A percentile compares a stretch with the other conserved stretches of the same genome.
These are phyloP conservation scores for Noccaea caerulescens DNA, from an alignment of 345 rosid species.

Conservation along the genomic window DNA sequence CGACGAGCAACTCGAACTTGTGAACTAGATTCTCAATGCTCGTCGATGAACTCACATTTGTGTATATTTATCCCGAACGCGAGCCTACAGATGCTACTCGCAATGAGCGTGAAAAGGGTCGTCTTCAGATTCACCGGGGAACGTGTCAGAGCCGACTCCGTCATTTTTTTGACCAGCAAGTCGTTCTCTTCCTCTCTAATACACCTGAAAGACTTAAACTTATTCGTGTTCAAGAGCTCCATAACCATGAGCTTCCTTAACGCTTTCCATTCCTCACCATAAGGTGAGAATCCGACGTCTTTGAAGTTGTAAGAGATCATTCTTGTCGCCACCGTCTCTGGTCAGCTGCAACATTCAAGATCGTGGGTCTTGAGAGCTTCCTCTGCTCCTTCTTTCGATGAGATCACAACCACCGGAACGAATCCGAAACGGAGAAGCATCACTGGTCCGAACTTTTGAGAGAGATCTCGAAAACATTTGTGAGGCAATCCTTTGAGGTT, in stretches of 20 bases:
- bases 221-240: neutral
- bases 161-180: neutral
- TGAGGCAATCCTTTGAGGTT: neutral
- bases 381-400: neutral
- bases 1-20: neutral
- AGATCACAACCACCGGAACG: neutral
- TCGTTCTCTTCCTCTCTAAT: neutral
- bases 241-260: neutral
- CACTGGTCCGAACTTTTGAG: neutral
- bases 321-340: neutral
- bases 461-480: neutral
- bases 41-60: neutral
- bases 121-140: neutral
- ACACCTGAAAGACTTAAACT: neutral
- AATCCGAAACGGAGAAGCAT: neutral
- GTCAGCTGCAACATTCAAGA: neutral
- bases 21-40: neutral
- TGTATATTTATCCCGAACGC: neutral
- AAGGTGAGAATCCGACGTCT: neutral
- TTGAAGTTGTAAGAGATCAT: neutral
- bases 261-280: neutral
- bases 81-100: neutral
- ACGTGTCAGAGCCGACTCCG: neutral
- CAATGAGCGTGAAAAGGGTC: neutral
- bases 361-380: neutral